Evolutionary conservation across 2,329 filamentous ascomycete genomes (phyloP), one percentile per base, ranked within the genome.

Genomic region (Alternaria angustiovoidea): DNA sequence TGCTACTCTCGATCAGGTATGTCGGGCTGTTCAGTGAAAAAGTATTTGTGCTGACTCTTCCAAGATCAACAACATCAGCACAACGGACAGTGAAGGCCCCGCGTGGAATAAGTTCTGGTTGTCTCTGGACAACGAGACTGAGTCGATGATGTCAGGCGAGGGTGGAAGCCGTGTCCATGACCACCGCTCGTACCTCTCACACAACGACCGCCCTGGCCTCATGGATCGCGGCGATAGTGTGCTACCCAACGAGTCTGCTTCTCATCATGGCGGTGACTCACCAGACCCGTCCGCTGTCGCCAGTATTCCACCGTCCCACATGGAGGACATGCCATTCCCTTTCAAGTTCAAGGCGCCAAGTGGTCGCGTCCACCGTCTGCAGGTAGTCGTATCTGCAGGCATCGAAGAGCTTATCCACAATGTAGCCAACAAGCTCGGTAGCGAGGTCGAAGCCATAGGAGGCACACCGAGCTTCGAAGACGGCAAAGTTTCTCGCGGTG

Each of bases 81-180:
- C 89, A 54, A 87, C 88, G 42, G 94, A 97, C 75, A 93, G 88
- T 70, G 95, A 99, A 81, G 95, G 95, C 0, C 95, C 95, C 5
- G 95, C 95, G 7, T 99, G 95, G 95, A 98, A 97, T 84, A 99
- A 98, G 81, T 99, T 99, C 83, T 99, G 95, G 95, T 85, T 98
- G 68, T 98, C 95, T 1, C 89, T 99, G 71, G 88, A 98, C 78
- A 89, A 96, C 71, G 94, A 97, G 78, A 94, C 94, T 14, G 95
- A 98, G 80, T 99, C 95, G 2, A 91, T 97, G 86, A 89, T 98
- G 79, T 99, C 95, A 61, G 95, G 94, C 61, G 93, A 96, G 58
- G 92, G 91, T 49, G 92, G 91, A 73, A 89, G 90, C 73, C 90
- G 92, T 70, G 83, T 71, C 77, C 88, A 83, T 72, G 87, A 88